These are phyloP conservation scores for Malus fusca DNA, from an alignment of 306 rosid genomes.

Conservation along the genomic window DNA sequence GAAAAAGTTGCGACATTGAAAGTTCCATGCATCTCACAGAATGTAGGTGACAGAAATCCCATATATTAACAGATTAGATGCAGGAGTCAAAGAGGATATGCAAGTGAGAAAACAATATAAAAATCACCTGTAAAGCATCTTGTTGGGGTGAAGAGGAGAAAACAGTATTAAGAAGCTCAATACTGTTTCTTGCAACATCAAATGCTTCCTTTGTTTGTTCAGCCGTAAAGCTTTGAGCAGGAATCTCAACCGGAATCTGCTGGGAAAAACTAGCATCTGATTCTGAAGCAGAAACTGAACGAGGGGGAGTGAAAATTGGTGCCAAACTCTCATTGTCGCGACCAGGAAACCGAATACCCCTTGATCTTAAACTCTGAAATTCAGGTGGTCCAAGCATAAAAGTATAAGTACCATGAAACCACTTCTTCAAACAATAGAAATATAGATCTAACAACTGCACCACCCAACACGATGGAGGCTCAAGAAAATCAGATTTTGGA, in stretches of 20 bases:
- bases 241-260: slow-evolving; percentile 47
- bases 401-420: slow-evolving; percentile 1
- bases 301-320: slow-evolving; percentile 89
- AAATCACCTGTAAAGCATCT: slow-evolving; percentile 69
- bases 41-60: not conserved
- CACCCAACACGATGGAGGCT: not conserved
- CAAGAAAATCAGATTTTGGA: not conserved
- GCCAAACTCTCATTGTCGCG: slow-evolving; percentile 96
- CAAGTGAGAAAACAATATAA: not conserved
- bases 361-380: slow-evolving; percentile 78
- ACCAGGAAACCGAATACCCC: slow-evolving; percentile 93
- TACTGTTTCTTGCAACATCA: slow-evolving; percentile 88
- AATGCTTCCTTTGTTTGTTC: slow-evolving; percentile 92
- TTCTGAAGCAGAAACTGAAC: slow-evolving; percentile 51
- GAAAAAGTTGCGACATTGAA: not conserved
- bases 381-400: slow-evolving; percentile 14
- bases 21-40: not conserved
- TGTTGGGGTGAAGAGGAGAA: slow-evolving; percentile 87
- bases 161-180: slow-evolving; percentile 86
- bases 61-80: not conserved
- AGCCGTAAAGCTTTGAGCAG: slow-evolving; percentile 50
- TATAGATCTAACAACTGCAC: not conserved
- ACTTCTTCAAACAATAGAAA: not conserved
- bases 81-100: not conserved
- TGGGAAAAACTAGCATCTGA: slow-evolving; percentile 32